These are phyloP conservation scores for Martensiomyces pterosporus DNA, from an alignment of 192 early-diverging fungal genomes.

Conservation along the genomic window DNA sequence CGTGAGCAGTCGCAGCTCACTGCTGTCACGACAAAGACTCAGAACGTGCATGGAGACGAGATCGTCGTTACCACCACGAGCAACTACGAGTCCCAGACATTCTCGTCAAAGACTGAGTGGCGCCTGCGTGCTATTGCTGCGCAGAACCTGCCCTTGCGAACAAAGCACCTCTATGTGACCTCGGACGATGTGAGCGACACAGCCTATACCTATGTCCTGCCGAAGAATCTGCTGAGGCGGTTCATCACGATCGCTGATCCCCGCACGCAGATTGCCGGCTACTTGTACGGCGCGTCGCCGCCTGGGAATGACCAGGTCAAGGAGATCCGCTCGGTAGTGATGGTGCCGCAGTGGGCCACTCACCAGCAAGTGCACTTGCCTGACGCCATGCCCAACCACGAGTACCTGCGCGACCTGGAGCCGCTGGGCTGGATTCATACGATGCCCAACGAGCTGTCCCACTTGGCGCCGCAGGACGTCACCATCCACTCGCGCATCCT, in stretches of 20 bases:
- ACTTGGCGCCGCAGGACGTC: constrained; percentile 84
- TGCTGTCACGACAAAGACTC: constrained; percentile 93
- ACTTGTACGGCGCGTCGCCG: constrained; percentile 90
- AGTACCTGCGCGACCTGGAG: constrained; percentile 87
- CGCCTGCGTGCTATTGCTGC: constrained; percentile 95
- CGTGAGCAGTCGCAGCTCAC: constrained; percentile 90
- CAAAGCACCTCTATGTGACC: constrained; percentile 94
- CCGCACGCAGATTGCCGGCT: constrained; percentile 93
- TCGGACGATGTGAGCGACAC: constrained; percentile 94
- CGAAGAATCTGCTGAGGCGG: constrained; percentile 97
- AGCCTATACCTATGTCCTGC: constrained; percentile 92
- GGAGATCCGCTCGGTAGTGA: constrained; percentile 87
- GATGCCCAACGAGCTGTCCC: constrained; percentile 87
- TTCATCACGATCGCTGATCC: constrained; percentile 94
- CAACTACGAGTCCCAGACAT: constrained; percentile 94
- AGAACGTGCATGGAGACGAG: constrained; percentile 96
- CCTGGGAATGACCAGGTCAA: constrained; percentile 89
- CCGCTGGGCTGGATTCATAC: constrained; percentile 98
- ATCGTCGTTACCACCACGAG: constrained; percentile 97
- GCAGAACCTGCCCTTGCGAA: constrained; percentile 91
- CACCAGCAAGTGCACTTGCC: constrained; percentile 93
- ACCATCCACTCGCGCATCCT: constrained; percentile 87
- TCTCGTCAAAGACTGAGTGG: constrained; percentile 99
- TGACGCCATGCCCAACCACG: constrained; percentile 81
- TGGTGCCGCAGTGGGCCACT: constrained; percentile 99